phyloP scores from a whole-genome alignment of 75 land plant species.

The Cupressus sempervirens region DNA sequence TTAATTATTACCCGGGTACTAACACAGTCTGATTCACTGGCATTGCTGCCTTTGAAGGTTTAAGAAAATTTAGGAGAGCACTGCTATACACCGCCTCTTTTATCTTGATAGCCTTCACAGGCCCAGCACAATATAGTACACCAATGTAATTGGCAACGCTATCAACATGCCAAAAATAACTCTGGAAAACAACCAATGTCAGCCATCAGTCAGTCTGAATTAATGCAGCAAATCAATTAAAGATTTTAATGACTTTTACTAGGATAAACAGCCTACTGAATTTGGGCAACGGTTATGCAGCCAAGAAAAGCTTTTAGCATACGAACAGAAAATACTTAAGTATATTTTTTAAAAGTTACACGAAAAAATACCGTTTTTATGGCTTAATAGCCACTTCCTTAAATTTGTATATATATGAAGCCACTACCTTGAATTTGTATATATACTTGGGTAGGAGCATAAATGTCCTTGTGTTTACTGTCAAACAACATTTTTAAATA shows the following conservation, averaged over 20 bases:
- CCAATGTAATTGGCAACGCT: conserved; percentile 58
- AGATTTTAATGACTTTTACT: too few relatives aligned
- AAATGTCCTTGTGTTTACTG: not conserved
- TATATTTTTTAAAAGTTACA: too few relatives aligned
- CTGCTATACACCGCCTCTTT: conserved; percentile 5
- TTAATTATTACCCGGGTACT: not conserved
- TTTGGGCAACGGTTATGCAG: too few relatives aligned
- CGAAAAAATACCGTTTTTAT: too few relatives aligned
- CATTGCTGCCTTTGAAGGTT: not conserved
- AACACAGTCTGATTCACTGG: not conserved
- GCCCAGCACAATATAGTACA: conserved; percentile 63
- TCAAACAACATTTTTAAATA: not conserved
- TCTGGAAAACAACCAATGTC: conserved; percentile 23
- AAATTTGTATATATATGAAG: too few relatives aligned
- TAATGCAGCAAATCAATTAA: not conserved
- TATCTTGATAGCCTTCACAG: conserved; percentile 20
- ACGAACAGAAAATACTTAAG: too few relatives aligned
- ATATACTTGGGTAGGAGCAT: too few relatives aligned
- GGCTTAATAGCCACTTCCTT: too few relatives aligned
- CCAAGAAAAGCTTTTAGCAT: too few relatives aligned
- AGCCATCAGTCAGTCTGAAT: not conserved
- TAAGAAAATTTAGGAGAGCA: conserved; percentile 5
- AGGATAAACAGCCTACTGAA: too few relatives aligned
- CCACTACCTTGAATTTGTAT: too few relatives aligned
- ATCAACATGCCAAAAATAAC: conserved; percentile 76